phyloP scores from a whole-genome alignment of 129 eudicot genomes.

The Saposhnikovia divaricata region DNA sequence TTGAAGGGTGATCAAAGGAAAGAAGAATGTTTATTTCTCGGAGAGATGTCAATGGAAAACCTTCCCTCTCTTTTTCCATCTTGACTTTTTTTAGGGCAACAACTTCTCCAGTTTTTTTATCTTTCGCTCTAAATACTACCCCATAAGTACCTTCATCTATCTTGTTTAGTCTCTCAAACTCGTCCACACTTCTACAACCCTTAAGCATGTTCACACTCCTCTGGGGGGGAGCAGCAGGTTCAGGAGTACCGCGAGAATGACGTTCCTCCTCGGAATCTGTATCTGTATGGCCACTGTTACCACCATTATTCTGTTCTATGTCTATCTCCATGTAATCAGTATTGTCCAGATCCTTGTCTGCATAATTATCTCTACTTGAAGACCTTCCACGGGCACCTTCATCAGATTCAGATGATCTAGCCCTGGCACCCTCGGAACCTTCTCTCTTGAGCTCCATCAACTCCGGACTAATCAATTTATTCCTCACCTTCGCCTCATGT shows the following conservation, averaged over 20 bases:
- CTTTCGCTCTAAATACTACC: slow-evolving; percentile 85
- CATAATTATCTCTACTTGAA: slow-evolving; percentile 22
- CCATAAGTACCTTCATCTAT: slow-evolving; percentile 98
- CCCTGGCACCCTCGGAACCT: slow-evolving; percentile 34
- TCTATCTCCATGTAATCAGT: slow-evolving; percentile 60
- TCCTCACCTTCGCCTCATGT: slow-evolving; percentile 30
- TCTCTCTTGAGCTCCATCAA: slow-evolving; percentile 45
- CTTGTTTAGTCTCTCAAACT: slow-evolving; percentile 84
- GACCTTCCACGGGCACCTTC: slow-evolving; percentile 41
- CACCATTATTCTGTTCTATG: slow-evolving; percentile 36
- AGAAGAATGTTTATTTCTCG: slow-evolving; percentile 92
- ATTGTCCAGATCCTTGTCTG: slow-evolving; percentile 31
- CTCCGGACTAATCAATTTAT: slow-evolving; percentile 58
- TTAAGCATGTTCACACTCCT: slow-evolving; percentile 80
- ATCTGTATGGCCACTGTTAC: slow-evolving; percentile 37
- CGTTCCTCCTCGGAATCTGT: slow-evolving; percentile 57
- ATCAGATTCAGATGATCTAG: slow-evolving; percentile 51
- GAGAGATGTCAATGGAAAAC: slow-evolving; percentile 86
- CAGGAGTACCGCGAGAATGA: slow-evolving; percentile 46
- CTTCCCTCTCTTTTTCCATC: slow-evolving; percentile 96
- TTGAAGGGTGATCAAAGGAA: slow-evolving; percentile 83
- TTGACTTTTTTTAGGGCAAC: slow-evolving; percentile 93
- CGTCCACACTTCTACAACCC: slow-evolving; percentile 97
- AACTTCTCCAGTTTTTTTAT: slow-evolving; percentile 84
- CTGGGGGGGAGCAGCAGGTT: slow-evolving; percentile 41